Base-by-base conservation (phyloP, 108 stramenopile genomes). In the Aurantiochytrium sp. region DNA sequence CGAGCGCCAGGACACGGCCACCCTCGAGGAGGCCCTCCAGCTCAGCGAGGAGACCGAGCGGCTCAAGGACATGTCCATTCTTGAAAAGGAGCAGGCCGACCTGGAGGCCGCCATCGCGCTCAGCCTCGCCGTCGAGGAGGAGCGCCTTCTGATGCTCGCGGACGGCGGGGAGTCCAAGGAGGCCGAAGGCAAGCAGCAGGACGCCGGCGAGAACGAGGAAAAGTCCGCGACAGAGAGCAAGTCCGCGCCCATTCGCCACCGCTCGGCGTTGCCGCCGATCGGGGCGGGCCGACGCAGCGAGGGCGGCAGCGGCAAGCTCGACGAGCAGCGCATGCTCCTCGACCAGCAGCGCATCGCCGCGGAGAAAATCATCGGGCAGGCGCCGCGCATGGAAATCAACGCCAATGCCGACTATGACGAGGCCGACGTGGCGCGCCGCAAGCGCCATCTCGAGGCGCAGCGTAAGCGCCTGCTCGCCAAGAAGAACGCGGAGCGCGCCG, bases 391-490 rank as follows among this genome's bases (percentile, higher is more conserved):
- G 27, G 45, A 48, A 19, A 48, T 81, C 42, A 30, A 48, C 21
- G 39, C 73, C 21, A 3, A 81, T 24, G 45, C 73, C 6, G 45
- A 81, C 1, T 41, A 30, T 24, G 73, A 81, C 45, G 73, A 81
- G 45, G 39, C 12, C 27, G 73, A 81, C 4, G 45, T 81, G 6
- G 73, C 73, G 6, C 73, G 45, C 19, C 39, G 73, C 42, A 81
- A 81, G 73, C 39, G 45, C 42, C 73, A 81, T 24, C 73, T 81
- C 73, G 73, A 81, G 73, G 73, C 73, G 15, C 73, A 81, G 73
- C 73, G 73, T 24, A 81, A 81, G 73, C 39, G 36, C 21, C 39
- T 81, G 39, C 45, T 81, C 6, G 73, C 73, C 73, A 81, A 81
- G 73, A 81, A 81, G 73, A 41, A 81, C 19, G 45, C 39, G 36